Evolutionary conservation across 2,329 filamentous ascomycete genomes (phyloP).

Genomic region (Colletotrichum gloeosporioides): DNA sequence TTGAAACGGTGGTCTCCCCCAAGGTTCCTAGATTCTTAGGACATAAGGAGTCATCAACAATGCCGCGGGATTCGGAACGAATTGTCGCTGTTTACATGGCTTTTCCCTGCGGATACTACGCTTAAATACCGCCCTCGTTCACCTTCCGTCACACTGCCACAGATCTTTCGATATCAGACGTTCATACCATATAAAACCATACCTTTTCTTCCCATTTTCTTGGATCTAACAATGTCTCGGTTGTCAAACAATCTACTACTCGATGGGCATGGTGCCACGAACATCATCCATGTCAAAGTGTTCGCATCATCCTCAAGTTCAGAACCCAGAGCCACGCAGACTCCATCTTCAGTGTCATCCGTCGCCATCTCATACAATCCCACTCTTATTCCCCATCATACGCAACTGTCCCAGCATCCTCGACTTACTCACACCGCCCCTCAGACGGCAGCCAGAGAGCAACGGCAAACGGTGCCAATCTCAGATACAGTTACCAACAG

Average conservation of each 20-base stretch:
- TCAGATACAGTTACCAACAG: no score
- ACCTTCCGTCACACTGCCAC: fast-evolving
- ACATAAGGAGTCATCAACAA: no score
- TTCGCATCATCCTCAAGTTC: neutral
- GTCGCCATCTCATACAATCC: neutral
- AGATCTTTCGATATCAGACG: fast-evolving
- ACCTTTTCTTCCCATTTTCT: fast-evolving
- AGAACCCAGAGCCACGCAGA: neutral
- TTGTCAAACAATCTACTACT: neutral
- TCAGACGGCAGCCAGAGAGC: neutral
- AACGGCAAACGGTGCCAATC: neutral
- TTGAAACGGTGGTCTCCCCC: no score
- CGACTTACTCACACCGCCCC: neutral
- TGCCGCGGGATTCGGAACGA: no score
- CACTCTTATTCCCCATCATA: neutral
- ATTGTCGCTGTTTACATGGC: fast-evolving
- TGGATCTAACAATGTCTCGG: neutral
- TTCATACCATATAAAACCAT: neutral
- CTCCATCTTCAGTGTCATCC: neutral
- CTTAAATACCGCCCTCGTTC: neutral
- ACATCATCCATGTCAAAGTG: neutral
- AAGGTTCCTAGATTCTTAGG: no score
- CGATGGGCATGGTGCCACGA: neutral
- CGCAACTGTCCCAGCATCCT: neutral
- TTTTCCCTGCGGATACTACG: fast-evolving